These are phyloP conservation scores for Xylariaceae sp. DNA, from an alignment of 2,329 filamentous ascomycete species.

Conservation along the genomic window DNA sequence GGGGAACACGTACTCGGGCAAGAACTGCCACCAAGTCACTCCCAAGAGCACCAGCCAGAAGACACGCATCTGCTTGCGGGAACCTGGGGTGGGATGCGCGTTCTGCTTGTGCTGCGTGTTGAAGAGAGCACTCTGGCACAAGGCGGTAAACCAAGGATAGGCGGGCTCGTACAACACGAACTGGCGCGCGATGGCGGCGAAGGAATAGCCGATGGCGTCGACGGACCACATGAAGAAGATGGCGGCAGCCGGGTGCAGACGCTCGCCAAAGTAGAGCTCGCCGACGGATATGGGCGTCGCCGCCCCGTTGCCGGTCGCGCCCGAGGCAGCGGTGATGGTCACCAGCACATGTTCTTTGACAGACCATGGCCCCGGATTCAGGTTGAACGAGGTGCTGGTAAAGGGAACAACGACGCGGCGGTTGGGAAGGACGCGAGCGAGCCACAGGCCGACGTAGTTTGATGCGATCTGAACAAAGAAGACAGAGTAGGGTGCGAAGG, in stretches of 20 bases:
- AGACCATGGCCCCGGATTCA: slow-evolving; percentile 54
- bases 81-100: slow-evolving; percentile 42
- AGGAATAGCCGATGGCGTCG: slow-evolving; percentile 55
- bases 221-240: slow-evolving; percentile 59
- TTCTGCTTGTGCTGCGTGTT: slow-evolving; percentile 52
- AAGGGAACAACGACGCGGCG: slow-evolving; percentile 44
- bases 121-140: slow-evolving; percentile 54
- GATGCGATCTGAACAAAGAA: slow-evolving; percentile 59
- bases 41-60: slow-evolving; percentile 51
- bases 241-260: slow-evolving; percentile 47
- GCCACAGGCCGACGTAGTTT: slow-evolving; percentile 50
- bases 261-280: slow-evolving; percentile 52
- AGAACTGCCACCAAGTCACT: slow-evolving; percentile 57
- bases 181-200: slow-evolving; percentile 53
- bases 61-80: slow-evolving; percentile 50
- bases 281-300: slow-evolving; percentile 50
- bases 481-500: slow-evolving; percentile 53
- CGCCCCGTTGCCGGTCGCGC: slow-evolving; percentile 47
- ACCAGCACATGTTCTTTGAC: slow-evolving; percentile 56
- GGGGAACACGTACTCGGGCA: slow-evolving; percentile 57
- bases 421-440: slow-evolving; percentile 45
- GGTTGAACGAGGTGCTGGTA: slow-evolving; percentile 42
- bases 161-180: slow-evolving; percentile 55
- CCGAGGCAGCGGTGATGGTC: slow-evolving; percentile 49
- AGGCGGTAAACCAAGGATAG: slow-evolving; percentile 48